Conservation (phyloP, 305 asterid genomes). For the Rubia peregrina region DNA sequence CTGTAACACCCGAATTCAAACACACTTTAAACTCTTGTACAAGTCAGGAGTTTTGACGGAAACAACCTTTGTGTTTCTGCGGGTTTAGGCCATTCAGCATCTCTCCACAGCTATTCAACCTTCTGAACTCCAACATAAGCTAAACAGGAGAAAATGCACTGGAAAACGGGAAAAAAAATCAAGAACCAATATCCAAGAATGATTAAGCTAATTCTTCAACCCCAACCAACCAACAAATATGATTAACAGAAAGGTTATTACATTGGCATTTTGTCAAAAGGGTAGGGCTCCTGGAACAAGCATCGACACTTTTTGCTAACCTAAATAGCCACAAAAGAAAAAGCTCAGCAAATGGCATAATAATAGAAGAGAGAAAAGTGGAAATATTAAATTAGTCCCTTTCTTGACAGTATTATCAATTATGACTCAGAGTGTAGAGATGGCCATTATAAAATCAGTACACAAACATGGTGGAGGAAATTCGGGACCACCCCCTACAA, state of each 20-base stretch:
- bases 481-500: conserved; percentile 24
- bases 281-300: not conserved
- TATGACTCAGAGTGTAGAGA: not conserved
- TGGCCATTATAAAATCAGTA: not conserved
- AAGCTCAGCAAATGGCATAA: not conserved
- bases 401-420: not conserved
- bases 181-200: not conserved
- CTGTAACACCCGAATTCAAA: not conserved
- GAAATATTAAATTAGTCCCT: not conserved
- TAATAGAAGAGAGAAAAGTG: not conserved
- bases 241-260: not conserved
- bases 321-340: not conserved
- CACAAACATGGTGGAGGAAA: conserved; percentile 9
- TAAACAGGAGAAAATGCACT: not conserved
- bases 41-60: not conserved
- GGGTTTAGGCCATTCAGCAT: not conserved
- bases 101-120: not conserved
- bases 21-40: not conserved
- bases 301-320: not conserved
- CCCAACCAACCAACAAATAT: not conserved
- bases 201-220: not conserved
- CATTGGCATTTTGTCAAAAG: not conserved
- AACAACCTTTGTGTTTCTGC: not conserved
- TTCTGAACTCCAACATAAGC: not conserved
- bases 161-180: not conserved